Evolutionary conservation across 1,139 yeast species (phyloP).

Genomic region (Sugiyamaella sp.): DNA sequence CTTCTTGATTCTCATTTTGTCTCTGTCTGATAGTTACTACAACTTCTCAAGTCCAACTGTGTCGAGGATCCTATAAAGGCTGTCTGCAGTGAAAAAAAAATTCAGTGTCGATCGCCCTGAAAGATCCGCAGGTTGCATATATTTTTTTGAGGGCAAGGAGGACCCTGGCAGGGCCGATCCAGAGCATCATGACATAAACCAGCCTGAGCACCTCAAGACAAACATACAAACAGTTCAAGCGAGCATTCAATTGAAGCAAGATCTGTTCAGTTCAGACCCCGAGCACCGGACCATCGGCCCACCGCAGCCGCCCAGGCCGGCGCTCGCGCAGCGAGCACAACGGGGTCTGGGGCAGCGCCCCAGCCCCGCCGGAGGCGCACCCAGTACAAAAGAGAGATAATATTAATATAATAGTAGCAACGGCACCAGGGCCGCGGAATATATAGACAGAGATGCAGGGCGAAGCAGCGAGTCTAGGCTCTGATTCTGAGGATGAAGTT

Average conservation of each 20-base stretch:
- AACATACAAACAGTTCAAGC: too few relatives aligned
- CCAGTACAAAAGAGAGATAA: background rate
- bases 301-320: background rate
- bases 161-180: too few relatives aligned
- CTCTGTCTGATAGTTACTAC: background rate
- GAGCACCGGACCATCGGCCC: background rate
- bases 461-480: slow-evolving; percentile 18
- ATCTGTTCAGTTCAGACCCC: too few relatives aligned
- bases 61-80: too few relatives aligned
- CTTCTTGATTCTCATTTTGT: slow-evolving; percentile 51
- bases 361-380: background rate
- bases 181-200: too few relatives aligned
- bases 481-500: slow-evolving; percentile 81
- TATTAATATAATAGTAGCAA: slow-evolving; percentile 5
- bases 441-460: background rate
- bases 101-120: slow-evolving; percentile 1
- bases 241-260: too few relatives aligned
- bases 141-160: slow-evolving; percentile 17
- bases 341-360: background rate
- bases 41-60: background rate
- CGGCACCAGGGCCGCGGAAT: background rate
- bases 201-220: too few relatives aligned
- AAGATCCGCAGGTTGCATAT: background rate
- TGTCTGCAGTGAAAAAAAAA: slow-evolving; percentile 17
- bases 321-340: slow-evolving; percentile 1